phyloP scores from a whole-genome alignment of 164 flowering plant genomes.

The Vitis riparia region DNA sequence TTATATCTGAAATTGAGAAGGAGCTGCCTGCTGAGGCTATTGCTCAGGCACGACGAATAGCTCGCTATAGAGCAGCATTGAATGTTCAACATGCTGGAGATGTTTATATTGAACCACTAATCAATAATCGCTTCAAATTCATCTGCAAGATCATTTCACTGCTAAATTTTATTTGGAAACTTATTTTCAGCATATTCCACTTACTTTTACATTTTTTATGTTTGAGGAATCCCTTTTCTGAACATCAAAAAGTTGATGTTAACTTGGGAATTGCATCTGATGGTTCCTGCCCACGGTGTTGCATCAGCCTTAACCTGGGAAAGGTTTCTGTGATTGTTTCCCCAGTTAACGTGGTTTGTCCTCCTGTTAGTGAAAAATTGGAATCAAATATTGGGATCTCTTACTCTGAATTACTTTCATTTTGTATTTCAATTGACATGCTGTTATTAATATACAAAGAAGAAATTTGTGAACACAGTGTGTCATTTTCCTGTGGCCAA shows the following conservation, averaged over 20 bases:
- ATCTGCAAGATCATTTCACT: conserved; percentile 28
- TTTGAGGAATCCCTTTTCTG: conserved; percentile 8
- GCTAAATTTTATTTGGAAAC: conserved; percentile 33
- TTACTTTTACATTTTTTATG: conserved; percentile 21
- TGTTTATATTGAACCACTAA: conserved; percentile 12
- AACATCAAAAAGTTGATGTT: conserved; percentile 19
- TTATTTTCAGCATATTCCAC: conserved; percentile 22
- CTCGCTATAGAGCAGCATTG: conserved; percentile 51
- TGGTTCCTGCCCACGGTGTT: conserved; percentile 20
- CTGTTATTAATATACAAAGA: conserved; percentile 37
- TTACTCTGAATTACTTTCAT: conserved; percentile 32
- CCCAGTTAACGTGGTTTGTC: conserved; percentile 29
- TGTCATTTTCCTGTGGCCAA: conserved; percentile 54
- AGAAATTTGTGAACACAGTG: conserved; percentile 36
- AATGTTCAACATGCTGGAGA: conserved; percentile 21
- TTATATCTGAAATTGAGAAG: conserved; percentile 55
- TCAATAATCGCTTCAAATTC: conserved; percentile 7
- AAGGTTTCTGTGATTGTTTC: conserved; percentile 41
- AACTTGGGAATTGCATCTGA: conserved; percentile 21
- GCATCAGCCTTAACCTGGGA: conserved; percentile 41
- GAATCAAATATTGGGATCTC: conserved; percentile 24
- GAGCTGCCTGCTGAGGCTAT: conserved; percentile 64
- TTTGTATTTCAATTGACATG: conserved; percentile 40
- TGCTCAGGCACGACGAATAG: conserved; percentile 67
- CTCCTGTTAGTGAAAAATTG: conserved; percentile 20